A percentile compares a stretch with the other conserved stretches of the same genome.
These are phyloP conservation scores for Parascedosporium putredinis DNA, from an alignment of 2,329 filamentous ascomycete species.

Conservation along the genomic window DNA sequence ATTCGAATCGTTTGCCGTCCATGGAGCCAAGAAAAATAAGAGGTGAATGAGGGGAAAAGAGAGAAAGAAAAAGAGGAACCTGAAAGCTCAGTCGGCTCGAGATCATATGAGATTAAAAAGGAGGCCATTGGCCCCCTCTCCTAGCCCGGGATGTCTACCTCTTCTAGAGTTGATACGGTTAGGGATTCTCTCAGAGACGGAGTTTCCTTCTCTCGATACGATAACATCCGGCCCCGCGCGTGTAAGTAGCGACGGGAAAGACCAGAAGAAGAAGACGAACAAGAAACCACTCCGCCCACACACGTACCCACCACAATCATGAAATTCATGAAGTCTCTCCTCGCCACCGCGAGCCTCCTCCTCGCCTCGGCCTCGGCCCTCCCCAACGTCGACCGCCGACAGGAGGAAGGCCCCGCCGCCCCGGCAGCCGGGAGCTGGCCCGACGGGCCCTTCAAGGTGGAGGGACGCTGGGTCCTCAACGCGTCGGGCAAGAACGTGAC, in stretches of 20 bases:
- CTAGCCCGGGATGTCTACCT: too few species aligned
- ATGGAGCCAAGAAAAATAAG: neutral
- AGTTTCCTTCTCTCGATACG: too few species aligned
- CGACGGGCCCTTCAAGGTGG: constrained; percentile 30
- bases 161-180: too few species aligned
- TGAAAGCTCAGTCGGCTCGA: too few species aligned
- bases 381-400: neutral
- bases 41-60: too few species aligned
- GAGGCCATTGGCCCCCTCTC: too few species aligned
- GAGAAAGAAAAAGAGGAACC: too few species aligned
- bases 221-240: too few species aligned
- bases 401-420: too few species aligned
- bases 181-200: too few species aligned
- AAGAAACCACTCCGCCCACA: neutral
- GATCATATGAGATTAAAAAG: too few species aligned
- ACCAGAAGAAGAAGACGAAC: neutral
- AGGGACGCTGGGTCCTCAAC: constrained; percentile 32
- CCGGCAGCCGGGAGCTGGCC: constrained; percentile 24
- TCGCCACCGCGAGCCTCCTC: neutral
- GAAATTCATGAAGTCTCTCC: neutral
- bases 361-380: neutral
- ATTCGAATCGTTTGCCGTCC: neutral
- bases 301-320: neutral
- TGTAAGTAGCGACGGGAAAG: neutral
- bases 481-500: constrained; percentile 31